A percentile compares a stretch with the other conserved stretches of the same genome.
phyloP scores from a whole-genome alignment of 371 early-diverging fungal genomes.

The Mortierella sp. region DNA sequence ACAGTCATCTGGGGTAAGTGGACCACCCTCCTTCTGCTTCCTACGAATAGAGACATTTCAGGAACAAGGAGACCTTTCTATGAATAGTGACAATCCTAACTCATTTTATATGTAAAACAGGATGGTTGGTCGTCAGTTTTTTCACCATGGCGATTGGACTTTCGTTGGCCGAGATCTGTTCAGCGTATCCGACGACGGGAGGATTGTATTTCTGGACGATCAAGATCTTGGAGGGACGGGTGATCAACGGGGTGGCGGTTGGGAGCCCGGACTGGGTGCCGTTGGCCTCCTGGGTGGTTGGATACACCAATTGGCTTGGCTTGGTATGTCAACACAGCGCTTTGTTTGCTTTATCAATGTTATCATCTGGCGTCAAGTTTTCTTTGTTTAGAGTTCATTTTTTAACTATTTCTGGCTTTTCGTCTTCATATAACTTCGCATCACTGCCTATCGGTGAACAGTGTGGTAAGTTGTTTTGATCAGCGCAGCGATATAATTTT shows the following conservation, averaged over 20 bases:
- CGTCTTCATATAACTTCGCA: no score
- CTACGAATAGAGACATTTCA: no score
- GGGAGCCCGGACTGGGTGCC: constrained; percentile 67
- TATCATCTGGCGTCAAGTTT: background rate
- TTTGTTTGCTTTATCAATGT: background rate
- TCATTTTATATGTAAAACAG: constrained; percentile 3
- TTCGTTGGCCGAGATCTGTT: constrained; percentile 81
- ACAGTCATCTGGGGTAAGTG: constrained; percentile 72
- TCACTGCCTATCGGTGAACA: no score
- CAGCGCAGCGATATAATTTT: no score
- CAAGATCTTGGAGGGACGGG: constrained; percentile 43
- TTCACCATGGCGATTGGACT: constrained; percentile 74
- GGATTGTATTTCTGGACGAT: constrained; percentile 76
- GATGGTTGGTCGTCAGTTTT: constrained; percentile 72
- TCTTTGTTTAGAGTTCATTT: no score
- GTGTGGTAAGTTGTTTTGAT: constrained; percentile 1
- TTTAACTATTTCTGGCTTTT: no score
- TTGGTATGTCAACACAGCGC: constrained; percentile 40
- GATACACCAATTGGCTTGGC: constrained; percentile 72
- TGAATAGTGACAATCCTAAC: no score
- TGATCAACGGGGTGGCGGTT: constrained; percentile 56
- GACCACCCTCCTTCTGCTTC: no score
- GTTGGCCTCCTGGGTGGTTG: constrained; percentile 65
- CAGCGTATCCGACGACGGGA: constrained; percentile 77
- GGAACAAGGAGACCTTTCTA: no score